Evolutionary conservation across 148 eudicot species (phyloP).

Genomic region (Cornus controversa): DNA sequence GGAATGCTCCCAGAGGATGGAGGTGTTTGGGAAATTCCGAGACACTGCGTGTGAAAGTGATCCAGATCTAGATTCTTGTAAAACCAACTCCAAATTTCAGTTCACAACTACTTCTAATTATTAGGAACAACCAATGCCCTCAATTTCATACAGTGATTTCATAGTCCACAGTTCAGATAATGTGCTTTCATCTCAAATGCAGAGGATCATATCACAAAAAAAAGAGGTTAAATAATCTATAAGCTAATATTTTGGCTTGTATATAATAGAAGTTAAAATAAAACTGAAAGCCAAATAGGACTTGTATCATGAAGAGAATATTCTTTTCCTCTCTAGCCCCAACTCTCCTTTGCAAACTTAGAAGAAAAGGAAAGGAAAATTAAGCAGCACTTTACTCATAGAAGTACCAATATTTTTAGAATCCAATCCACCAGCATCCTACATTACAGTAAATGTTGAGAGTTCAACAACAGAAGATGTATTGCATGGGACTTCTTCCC

Average conservation of each 20-base stretch:
- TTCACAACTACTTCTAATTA: too few species aligned
- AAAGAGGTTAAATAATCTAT: too few species aligned
- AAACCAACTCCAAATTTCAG: too few species aligned
- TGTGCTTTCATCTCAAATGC: background rate
- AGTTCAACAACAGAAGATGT: background rate
- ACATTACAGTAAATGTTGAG: background rate
- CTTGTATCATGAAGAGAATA: background rate
- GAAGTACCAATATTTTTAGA: background rate
- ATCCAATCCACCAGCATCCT: background rate
- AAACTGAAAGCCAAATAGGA: background rate
- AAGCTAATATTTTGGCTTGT: background rate
- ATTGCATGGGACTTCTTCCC: background rate
- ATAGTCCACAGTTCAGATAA: too few species aligned
- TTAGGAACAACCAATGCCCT: too few species aligned
- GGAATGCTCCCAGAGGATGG: too few species aligned
- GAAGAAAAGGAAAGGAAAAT: background rate
- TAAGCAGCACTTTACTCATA: background rate
- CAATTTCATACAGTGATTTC: too few species aligned
- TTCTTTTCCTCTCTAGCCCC: background rate
- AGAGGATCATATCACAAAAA: background rate
- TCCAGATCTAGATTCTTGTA: too few species aligned
- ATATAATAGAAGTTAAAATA: too few species aligned
- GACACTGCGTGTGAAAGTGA: too few species aligned
- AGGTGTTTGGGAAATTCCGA: too few species aligned
- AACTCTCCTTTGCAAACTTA: background rate